Evolutionary conservation across 306 rosid genomes (phyloP).

Genomic region (Acacia confusa): DNA sequence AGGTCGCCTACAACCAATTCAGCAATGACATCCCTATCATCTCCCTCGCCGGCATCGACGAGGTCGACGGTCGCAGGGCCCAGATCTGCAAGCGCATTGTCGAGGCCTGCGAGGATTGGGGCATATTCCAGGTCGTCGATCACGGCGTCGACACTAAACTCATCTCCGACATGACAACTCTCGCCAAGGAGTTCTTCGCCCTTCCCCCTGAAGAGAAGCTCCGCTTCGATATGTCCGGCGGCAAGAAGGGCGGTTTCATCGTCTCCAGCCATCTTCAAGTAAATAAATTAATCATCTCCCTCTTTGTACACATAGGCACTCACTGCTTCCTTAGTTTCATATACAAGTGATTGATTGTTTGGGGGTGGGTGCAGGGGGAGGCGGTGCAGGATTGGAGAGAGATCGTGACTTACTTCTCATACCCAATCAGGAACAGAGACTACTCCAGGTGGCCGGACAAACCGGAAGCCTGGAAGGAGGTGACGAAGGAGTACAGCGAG

Average conservation of each 20-base stretch:
- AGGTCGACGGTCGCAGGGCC: slow-evolving; percentile 39
- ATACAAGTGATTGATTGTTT: neutral
- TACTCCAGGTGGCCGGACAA: slow-evolving; percentile 80
- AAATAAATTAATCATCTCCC: neutral
- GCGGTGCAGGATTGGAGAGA: slow-evolving; percentile 79
- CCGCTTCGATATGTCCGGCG: slow-evolving; percentile 77
- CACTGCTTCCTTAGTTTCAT: neutral
- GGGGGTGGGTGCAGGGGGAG: slow-evolving; percentile 55
- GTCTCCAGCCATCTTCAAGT: slow-evolving; percentile 88
- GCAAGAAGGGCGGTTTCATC: slow-evolving; percentile 80
- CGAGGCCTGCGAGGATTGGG: slow-evolving; percentile 80
- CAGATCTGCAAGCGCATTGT: slow-evolving; percentile 62
- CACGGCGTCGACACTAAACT: slow-evolving; percentile 62
- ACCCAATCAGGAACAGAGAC: slow-evolving; percentile 56
- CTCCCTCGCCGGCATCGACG: slow-evolving; percentile 65
- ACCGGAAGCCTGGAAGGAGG: slow-evolving; percentile 66
- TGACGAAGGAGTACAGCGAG: slow-evolving; percentile 68
- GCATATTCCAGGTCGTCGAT: slow-evolving; percentile 70
- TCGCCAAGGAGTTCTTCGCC: slow-evolving; percentile 59
- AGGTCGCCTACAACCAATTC: slow-evolving; percentile 66
- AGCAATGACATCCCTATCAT: slow-evolving; percentile 66
- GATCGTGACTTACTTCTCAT: slow-evolving; percentile 66
- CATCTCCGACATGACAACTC: slow-evolving; percentile 56
- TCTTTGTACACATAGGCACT: neutral
- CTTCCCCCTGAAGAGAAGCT: slow-evolving; percentile 71